Evolutionary conservation across 2,329 filamentous ascomycete species (phyloP).

Genomic region (Colletotrichum gloeosporioides): DNA sequence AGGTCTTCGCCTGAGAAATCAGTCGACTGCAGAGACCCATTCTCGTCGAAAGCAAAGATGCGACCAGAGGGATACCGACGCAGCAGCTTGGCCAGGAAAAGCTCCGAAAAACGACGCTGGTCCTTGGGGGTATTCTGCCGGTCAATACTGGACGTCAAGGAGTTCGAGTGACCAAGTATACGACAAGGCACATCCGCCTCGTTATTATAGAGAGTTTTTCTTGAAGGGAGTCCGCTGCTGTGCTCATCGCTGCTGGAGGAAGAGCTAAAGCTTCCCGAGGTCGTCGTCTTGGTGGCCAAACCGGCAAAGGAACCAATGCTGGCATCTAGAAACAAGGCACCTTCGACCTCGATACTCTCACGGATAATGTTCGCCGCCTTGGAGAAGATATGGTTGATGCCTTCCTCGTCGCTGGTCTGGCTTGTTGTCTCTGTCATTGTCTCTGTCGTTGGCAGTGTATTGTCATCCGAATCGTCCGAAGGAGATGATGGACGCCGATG

Average conservation of each 20-base stretch:
- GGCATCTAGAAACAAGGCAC: slow-evolving; percentile 16
- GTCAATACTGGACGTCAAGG: slow-evolving; percentile 36
- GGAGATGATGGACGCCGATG: fast-evolving
- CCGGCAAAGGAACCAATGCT: slow-evolving; percentile 31
- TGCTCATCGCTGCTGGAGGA: slow-evolving; percentile 26
- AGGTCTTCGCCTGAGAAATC: slow-evolving; percentile 31
- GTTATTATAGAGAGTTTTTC: neutral
- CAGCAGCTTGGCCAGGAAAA: slow-evolving; percentile 44
- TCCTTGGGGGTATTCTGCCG: slow-evolving; percentile 22
- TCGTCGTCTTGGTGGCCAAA: slow-evolving; percentile 17
- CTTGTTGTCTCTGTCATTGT: neutral
- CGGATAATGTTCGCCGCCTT: slow-evolving; percentile 50
- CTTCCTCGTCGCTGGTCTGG: neutral
- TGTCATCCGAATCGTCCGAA: neutral
- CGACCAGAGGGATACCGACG: slow-evolving; percentile 50
- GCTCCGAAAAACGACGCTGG: slow-evolving; percentile 37
- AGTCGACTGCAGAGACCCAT: slow-evolving; percentile 37
- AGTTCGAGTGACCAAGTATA: slow-evolving; percentile 44
- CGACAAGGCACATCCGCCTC: slow-evolving; percentile 26
- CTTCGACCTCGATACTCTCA: slow-evolving; percentile 40
- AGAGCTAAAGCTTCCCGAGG: neutral
- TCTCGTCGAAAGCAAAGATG: slow-evolving; percentile 48
- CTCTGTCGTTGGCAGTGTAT: slow-evolving; percentile 25
- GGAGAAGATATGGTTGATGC: slow-evolving; percentile 38
- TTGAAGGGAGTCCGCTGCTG: neutral